A percentile compares a stretch with the other conserved stretches of the same genome.
These are phyloP conservation scores for Gossypium schwendimanii DNA, from an alignment of 441 rosid genomes.

Conservation along the genomic window DNA sequence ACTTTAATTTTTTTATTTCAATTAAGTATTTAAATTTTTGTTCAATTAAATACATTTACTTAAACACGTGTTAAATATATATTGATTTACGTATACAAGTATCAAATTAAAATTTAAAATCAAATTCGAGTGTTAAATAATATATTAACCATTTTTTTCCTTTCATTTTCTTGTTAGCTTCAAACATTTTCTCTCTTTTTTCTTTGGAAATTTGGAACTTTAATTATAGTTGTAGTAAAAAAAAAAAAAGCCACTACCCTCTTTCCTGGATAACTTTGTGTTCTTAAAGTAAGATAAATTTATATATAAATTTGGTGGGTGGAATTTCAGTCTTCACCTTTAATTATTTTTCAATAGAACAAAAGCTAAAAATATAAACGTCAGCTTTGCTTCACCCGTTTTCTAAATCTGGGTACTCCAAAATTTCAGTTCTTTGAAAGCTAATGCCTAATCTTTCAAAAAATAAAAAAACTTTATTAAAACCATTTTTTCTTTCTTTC, in stretches of 20 bases:
- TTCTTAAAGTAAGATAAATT: neutral
- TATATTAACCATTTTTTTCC: neutral
- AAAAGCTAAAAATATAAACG: neutral
- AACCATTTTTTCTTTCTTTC: neutral
- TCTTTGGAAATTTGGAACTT: neutral
- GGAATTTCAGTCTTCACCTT: constrained; percentile 3
- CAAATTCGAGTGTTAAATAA: too few species aligned
- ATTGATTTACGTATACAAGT: too few species aligned
- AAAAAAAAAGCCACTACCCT: neutral
- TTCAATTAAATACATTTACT: too few species aligned
- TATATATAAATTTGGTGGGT: constrained; percentile 8
- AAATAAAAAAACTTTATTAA: too few species aligned
- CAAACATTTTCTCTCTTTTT: neutral
- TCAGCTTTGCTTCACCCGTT: neutral
- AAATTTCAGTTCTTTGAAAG: constrained; percentile 13
- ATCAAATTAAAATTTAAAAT: too few species aligned
- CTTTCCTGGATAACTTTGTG: neutral
- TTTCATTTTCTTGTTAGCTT: neutral
- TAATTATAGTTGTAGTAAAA: neutral
- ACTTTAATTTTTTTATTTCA: too few species aligned
- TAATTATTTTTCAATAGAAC: neutral
- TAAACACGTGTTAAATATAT: too few species aligned
- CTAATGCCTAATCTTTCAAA: too few species aligned
- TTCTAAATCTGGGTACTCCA: constrained; percentile 7
- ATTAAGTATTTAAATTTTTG: too few species aligned